phyloP scores from a whole-genome alignment of 176 grass and related monocot species.

The Ensete glaucum region DNA sequence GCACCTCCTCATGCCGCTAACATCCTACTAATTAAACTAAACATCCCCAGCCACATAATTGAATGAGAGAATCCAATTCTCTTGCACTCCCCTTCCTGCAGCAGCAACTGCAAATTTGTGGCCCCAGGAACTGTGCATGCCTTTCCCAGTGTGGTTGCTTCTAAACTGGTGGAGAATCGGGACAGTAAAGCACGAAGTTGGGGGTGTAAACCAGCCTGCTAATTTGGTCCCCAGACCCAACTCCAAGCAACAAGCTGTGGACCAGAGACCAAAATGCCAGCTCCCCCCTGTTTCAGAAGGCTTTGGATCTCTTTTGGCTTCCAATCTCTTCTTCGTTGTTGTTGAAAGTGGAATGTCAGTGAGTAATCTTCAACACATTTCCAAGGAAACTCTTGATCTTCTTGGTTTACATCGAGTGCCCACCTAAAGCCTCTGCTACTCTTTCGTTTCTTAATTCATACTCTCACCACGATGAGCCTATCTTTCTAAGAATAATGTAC shows the following conservation, averaged over 20 bases:
- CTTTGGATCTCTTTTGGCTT: no score
- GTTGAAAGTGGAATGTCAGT: not conserved
- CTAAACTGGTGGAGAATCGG: no score
- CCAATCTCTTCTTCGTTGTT: not conserved
- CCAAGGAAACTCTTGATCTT: not conserved
- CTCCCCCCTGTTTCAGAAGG: no score
- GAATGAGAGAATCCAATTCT: not conserved
- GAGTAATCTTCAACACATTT: not conserved
- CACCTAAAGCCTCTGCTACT: not conserved
- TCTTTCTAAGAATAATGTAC: not conserved
- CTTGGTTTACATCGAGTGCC: not conserved
- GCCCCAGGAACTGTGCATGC: not conserved
- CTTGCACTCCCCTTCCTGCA: not conserved
- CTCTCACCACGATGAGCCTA: not conserved
- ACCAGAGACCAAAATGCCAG: no score
- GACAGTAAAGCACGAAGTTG: no score
- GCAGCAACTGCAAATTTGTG: not conserved
- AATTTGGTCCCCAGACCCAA: not conserved
- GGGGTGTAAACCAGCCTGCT: not conserved
- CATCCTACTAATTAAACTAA: constrained; percentile 1
- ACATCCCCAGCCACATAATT: not conserved
- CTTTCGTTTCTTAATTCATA: not conserved
- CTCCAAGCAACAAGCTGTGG: no score
- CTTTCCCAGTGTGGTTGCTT: not conserved
- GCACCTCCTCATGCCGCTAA: not conserved